These are phyloP conservation scores for Rhizopogon vinicolor DNA, from an alignment of 768 basidiomycete species.

Conservation along the genomic window DNA sequence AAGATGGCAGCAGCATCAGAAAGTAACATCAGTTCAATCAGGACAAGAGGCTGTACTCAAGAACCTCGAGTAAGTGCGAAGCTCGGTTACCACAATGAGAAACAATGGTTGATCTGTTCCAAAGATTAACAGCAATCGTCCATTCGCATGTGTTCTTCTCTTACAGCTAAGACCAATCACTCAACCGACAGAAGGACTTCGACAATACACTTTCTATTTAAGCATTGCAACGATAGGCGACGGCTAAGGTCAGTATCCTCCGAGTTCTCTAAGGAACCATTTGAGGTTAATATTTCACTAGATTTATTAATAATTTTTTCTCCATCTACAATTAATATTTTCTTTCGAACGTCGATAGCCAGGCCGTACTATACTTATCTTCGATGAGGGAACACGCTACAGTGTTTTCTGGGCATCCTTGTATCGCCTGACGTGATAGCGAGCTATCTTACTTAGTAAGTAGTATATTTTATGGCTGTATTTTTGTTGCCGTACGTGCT, in stretches of 20 bases:
- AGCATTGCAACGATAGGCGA: not conserved
- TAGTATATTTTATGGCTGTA: no score
- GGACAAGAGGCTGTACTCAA: not conserved
- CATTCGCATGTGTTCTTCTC: not conserved
- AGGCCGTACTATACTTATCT: no score
- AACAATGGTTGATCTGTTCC: not conserved
- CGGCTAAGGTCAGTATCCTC: not conserved
- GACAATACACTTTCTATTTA: not conserved
- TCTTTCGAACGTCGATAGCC: no score
- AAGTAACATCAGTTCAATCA: not conserved
- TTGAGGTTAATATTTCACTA: not conserved
- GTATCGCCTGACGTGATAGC: no score
- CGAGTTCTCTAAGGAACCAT: not conserved
- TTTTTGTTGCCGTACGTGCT: no score
- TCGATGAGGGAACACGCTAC: no score
- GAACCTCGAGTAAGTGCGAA: not conserved
- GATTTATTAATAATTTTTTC: not conserved
- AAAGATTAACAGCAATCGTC: not conserved
- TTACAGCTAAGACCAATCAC: not conserved
- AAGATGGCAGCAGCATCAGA: no score
- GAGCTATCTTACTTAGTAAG: no score
- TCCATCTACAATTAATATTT: no score
- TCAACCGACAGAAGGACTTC: not conserved
- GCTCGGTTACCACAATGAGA: not conserved
- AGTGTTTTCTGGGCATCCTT: no score